Evolutionary conservation across 108 stramenopile genomes (phyloP).

Genomic region (Cylindrotheca fusiformis): DNA sequence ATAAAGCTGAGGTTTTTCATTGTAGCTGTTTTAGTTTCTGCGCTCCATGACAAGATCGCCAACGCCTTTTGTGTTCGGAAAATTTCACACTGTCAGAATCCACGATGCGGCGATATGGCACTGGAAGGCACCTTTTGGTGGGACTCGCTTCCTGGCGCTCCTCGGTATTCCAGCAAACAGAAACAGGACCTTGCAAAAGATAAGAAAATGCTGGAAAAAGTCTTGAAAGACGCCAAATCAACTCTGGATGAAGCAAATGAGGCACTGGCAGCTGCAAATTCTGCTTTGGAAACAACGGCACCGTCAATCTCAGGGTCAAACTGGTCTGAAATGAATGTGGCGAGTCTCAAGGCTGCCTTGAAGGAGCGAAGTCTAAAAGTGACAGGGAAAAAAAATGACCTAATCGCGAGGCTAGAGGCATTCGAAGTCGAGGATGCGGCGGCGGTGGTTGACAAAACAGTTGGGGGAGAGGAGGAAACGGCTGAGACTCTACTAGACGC

Average conservation of each 20-base stretch:
- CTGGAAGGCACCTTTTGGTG: background rate
- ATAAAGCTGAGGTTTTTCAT: no score
- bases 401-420: conserved; percentile 12
- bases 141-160: background rate
- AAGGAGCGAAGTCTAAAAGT: conserved; percentile 15
- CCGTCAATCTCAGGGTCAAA: background rate
- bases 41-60: no score
- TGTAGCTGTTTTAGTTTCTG: no score
- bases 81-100: no score
- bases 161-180: background rate
- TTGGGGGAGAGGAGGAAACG: background rate
- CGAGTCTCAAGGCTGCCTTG: conserved; percentile 10
- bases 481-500: background rate
- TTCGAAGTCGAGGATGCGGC: background rate
- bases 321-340: conserved; percentile 18
- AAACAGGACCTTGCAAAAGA: background rate
- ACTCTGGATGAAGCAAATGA: background rate
- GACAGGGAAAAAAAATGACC: conserved; percentile 23
- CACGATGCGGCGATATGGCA: no score
- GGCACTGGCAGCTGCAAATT: background rate
- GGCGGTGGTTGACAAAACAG: background rate
- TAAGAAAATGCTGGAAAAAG: background rate
- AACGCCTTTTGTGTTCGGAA: background rate
- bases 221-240: background rate
- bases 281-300: background rate